Base-by-base conservation (phyloP, 2,329 filamentous ascomycete species). In the Diaporthe caulivora region DNA sequence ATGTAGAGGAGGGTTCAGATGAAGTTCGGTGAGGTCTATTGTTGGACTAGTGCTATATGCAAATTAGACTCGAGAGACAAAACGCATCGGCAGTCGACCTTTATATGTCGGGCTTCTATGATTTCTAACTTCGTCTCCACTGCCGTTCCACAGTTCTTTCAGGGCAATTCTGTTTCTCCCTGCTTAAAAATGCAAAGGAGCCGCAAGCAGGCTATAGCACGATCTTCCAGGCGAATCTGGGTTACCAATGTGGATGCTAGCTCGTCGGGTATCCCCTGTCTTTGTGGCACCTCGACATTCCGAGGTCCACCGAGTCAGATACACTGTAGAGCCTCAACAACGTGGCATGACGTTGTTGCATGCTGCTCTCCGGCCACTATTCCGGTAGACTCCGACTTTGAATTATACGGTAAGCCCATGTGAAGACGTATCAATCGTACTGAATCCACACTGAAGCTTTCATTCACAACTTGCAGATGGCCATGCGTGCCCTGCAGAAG, bases 131-230 rank as follows among this genome's bases (percentile, higher is more conserved):
- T 58, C 10, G 17, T 60, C 53, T 29, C 44, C 58, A 53, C 57
- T 24, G 37, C n/a, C n/a, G 40, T 71, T 53, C 44, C 3, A 67
- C 34, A 37, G 31, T 42, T 62, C 34, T 54, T 18, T 37, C 8
- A 21, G 34, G 29, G 47, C 11, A 31, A 42, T 71, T n/a, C n/a
- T 34, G 24, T 34, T 71, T 60, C 55, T 54, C 55, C 69, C 34
- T 67, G 62, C 47, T 67, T 67, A 67, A 67, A 67, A 67, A 67
- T 67, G 31, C 62, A 67, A 1, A 53, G n/a, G 10, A 53, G 47
- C 31, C 31, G 47, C 31, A 67, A 29, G 40, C 62, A 67, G 62
- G 62, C 31, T n/a, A 44, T 67, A 26, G 62, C 15, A 53, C 31
- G 62, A 53, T 40, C 62, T 47, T 18, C 29, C 47, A 53, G 47